Conservation (phyloP, 352 stramenopile genomes). For the Globisporangium megalacanthum region DNA sequence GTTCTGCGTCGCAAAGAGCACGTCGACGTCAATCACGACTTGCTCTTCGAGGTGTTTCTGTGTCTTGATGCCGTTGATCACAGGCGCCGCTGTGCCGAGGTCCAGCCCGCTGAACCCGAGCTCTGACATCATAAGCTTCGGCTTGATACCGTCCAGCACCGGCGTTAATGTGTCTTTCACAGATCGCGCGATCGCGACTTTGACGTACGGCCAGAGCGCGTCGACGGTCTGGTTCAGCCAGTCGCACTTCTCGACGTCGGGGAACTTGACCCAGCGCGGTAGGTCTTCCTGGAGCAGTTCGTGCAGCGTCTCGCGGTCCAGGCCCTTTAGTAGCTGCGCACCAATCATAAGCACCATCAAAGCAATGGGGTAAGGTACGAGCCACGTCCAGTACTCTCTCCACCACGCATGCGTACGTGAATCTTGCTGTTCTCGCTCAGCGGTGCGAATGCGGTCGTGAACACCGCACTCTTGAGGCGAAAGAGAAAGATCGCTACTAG, state of each 20-base stretch:
- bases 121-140: conserved; percentile 37
- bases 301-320: conserved; percentile 32
- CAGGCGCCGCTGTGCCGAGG: conserved; percentile 30
- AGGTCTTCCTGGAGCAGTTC: conserved; percentile 38
- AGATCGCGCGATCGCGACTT: conserved; percentile 29
- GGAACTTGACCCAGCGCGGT: conserved; percentile 40
- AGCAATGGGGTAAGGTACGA: neutral
- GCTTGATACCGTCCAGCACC: conserved; percentile 28
- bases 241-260: conserved; percentile 41
- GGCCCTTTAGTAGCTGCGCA: conserved; percentile 24
- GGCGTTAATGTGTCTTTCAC: conserved; percentile 33
- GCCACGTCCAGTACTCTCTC: neutral
- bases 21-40: conserved; percentile 36
- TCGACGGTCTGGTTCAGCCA: conserved; percentile 38
- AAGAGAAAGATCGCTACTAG: conserved; percentile 29
- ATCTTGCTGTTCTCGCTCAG: conserved; percentile 31
- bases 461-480: conserved; percentile 29
- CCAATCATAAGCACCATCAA: neutral
- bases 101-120: conserved; percentile 35
- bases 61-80: conserved; percentile 42
- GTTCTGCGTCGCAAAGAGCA: conserved; percentile 38
- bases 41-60: conserved; percentile 35
- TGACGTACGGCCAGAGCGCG: conserved; percentile 46
- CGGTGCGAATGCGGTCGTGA: conserved; percentile 17
- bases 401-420: conserved; percentile 10